Evolutionary conservation across 2,329 filamentous ascomycete species (phyloP).

Genomic region (Penicillium expansum): DNA sequence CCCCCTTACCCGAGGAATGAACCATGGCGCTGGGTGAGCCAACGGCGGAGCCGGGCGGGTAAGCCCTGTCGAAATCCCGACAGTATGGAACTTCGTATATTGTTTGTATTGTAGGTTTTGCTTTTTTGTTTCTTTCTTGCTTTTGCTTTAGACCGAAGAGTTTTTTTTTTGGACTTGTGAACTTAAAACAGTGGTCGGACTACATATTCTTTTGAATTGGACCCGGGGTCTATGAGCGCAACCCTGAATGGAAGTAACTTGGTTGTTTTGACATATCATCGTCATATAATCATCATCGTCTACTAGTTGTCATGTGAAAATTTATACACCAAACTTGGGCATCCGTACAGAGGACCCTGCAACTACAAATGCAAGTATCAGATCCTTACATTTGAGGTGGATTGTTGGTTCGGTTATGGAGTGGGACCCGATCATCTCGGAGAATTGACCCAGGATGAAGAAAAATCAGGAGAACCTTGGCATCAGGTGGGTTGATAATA

Average conservation of each 20-base stretch:
- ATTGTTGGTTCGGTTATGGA: neutral
- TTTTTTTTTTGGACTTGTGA: neutral
- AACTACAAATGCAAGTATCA: neutral
- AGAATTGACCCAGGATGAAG: constrained; percentile 3
- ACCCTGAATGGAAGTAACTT: neutral
- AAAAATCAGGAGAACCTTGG: neutral
- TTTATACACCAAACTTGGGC: neutral
- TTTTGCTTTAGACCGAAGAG: neutral
- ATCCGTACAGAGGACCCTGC: neutral
- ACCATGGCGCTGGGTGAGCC: constrained; percentile 37
- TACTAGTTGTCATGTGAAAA: neutral
- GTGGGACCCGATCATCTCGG: neutral
- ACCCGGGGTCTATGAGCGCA: neutral
- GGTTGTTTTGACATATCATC: neutral
- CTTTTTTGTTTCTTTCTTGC: neutral
- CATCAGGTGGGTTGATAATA: neutral
- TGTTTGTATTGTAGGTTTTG: neutral
- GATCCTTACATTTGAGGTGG: neutral
- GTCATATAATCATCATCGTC: neutral
- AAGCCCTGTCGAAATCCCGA: constrained; percentile 26
- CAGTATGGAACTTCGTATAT: constrained; percentile 20
- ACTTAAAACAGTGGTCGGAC: neutral
- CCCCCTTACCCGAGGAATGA: constrained; percentile 28
- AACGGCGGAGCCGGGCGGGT: constrained; percentile 15
- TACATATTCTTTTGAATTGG: neutral